Base-by-base conservation (phyloP, 2,329 filamentous ascomycete species). In the Calonectria naviculata region DNA sequence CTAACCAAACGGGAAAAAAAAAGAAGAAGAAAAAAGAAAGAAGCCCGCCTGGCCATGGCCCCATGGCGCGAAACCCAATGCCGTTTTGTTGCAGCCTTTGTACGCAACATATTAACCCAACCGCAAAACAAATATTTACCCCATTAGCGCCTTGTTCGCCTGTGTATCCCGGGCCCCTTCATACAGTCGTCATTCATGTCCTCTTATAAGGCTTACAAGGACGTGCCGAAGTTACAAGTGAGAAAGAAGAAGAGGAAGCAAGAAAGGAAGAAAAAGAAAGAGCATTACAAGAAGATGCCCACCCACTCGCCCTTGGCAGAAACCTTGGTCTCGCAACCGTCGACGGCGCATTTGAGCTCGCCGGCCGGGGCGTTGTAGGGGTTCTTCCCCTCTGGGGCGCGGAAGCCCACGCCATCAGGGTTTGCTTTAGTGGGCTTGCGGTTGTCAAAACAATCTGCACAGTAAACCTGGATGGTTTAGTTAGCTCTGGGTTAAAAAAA, bases 381-480 rank as follows among this genome's bases (percentile, higher is more conserved):
- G 10, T 75, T 71, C 61, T 80, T 81, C 10, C 79, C 81, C 0
- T 75, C 73, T 7, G 80, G 71, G 29, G 75, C 71, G 68, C 83
- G 81, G 74, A 88, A 89, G 15, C 83, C 84, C 0, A 84, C 81
- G 7, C 81, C 82, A 5, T 72, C 52, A 29, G 78, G 79, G 6
- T 76, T 75, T 13, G 79, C 58, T 65, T 83, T 84, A 9, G 81
- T 81, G 4, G 84, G 83, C 29, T 80, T 85, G 56, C 90, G 88
- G 72, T 88, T 86, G 66, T 92, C 89, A 75, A 86, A 92, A 81
- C 91, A 93, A 10, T 85, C 84, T 69, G 87, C 87, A 81, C 91
- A 93, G 78, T 91, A 93, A 17, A 92, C 90, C 90, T 92, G 47
- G 5, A 17, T 41, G 21, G 13, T 12, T 21, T 21, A 15, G 15